Evolutionary conservation across 75 land plant genomes (phyloP).

Genomic region (Selaginella tamariscina): DNA sequence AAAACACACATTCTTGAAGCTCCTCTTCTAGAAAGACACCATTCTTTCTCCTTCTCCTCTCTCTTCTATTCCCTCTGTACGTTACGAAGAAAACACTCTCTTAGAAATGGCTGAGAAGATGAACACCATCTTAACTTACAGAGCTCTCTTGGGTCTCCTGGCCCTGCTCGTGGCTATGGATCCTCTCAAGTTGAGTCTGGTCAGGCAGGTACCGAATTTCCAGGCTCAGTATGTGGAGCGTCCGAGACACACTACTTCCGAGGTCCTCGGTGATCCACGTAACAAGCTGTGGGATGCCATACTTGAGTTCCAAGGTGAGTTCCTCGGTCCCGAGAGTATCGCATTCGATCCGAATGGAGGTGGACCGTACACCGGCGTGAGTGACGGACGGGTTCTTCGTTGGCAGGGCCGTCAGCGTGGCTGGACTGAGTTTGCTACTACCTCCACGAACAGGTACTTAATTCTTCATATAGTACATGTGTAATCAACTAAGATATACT

Average conservation of each 20-base stretch:
- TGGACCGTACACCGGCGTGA: constrained; percentile 65
- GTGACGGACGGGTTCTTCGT: constrained; percentile 54
- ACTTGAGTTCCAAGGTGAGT: constrained; percentile 12
- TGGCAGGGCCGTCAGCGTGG: constrained; percentile 36
- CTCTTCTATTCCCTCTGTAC: background rate
- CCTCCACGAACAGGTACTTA: constrained; percentile 38
- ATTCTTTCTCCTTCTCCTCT: no score
- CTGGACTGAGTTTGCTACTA: constrained; percentile 49
- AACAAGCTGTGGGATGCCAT: constrained; percentile 28
- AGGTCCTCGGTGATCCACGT: constrained; percentile 16
- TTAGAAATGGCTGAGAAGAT: background rate
- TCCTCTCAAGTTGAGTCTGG: constrained; percentile 22
- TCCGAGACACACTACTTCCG: background rate
- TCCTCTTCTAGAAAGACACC: no score
- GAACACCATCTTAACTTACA: background rate
- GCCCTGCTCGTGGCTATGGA: constrained; percentile 23
- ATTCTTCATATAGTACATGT: no score
- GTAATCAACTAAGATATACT: no score
- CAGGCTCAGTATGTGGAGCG: constrained; percentile 11
- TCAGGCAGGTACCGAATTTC: constrained; percentile 18
- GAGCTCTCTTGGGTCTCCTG: background rate
- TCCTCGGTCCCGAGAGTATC: constrained; percentile 58
- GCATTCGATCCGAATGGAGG: constrained; percentile 44
- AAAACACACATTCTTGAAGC: background rate
- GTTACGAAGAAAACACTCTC: background rate